phyloP scores from a whole-genome alignment of 2,329 filamentous ascomycete species.

The Albophoma yamanashiensis region DNA sequence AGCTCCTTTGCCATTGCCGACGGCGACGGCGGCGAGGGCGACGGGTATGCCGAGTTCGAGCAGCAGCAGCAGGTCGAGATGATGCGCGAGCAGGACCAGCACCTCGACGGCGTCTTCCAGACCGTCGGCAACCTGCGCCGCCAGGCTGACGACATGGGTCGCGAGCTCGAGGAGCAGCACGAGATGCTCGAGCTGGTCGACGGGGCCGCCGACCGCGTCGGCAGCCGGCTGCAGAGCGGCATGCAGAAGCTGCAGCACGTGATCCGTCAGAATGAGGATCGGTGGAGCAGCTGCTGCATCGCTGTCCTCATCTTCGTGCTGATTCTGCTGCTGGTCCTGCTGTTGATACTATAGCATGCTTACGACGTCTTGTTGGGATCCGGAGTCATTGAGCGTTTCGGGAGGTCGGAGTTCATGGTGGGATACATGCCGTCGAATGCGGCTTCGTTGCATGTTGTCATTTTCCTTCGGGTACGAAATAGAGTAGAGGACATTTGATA shows the following conservation, averaged over 20 bases:
- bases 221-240: conserved; percentile 73
- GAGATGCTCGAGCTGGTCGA: conserved; percentile 85
- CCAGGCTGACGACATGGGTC: conserved; percentile 92
- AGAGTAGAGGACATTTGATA: conserved; percentile 5
- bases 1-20: conserved; percentile 45
- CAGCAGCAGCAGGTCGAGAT: conserved; percentile 84
- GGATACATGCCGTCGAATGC: background rate
- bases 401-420: background rate
- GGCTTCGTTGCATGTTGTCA: background rate
- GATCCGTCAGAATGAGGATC: conserved; percentile 83
- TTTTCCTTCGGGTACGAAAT: background rate
- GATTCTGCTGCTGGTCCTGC: conserved; percentile 73
- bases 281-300: conserved; percentile 82
- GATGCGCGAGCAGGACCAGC: conserved; percentile 89
- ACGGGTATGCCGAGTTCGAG: conserved; percentile 73
- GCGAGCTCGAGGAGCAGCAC: conserved; percentile 89
- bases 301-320: conserved; percentile 78
- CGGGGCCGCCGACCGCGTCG: conserved; percentile 73
- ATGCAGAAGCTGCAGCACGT: conserved; percentile 80
- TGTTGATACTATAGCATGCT: conserved; percentile 47
- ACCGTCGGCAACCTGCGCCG: conserved; percentile 84
- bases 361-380: background rate
- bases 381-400: background rate
- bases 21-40: conserved; percentile 34
- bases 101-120: conserved; percentile 83